Evolutionary conservation across 805 yeast species (phyloP), one percentile per base, ranked within the genome.

Genomic region (Millerago galiae): DNA sequence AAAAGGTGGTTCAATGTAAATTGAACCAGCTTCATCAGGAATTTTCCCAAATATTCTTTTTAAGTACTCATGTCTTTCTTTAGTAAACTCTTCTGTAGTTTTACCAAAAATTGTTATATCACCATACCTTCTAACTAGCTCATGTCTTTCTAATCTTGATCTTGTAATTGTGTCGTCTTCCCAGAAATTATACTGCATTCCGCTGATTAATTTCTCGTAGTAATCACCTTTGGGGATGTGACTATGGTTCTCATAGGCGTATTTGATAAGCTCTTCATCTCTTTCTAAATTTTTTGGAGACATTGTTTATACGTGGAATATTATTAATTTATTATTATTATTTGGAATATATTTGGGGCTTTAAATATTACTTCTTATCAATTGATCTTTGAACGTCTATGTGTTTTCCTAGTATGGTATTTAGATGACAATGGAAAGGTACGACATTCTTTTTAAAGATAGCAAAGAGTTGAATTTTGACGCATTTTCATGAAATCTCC

Each of bases 1-100:
- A 50, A 76, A 71, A 4, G 86, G 87, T 12, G 42, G 37, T 2
- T 80, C 70, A 56, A 66, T 10, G 58, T 46, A 17, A 30, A 28
- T 46, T 36, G 62, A 60, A 10, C 37, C 31, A 6, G 37, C 31
- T 11, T 62, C 49, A 34, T 73, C 76, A 16, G 66, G 54, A 18
- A 34, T 11, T 26, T 59, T 58, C 11, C 87, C 87, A 38, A 81
- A 67, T 14, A 80, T 57, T 14, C 54, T 54, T 12, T 48, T 46
- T 26, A 77, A 53, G 47, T 59, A 57, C 15, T 55, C 61, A 25
- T 41, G 48, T 33, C 79, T 65, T 7, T 72, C 74, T 12, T 55
- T 52, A 33, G 42, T 38, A 35, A 54, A 58, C 39, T 58, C 56
- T 16, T 58, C 62, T 9, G 53, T 28, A 14, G 48, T 51, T 13